Conservation (phyloP, 2,329 filamentous ascomycete species). For the Xylariaceae sp. region DNA sequence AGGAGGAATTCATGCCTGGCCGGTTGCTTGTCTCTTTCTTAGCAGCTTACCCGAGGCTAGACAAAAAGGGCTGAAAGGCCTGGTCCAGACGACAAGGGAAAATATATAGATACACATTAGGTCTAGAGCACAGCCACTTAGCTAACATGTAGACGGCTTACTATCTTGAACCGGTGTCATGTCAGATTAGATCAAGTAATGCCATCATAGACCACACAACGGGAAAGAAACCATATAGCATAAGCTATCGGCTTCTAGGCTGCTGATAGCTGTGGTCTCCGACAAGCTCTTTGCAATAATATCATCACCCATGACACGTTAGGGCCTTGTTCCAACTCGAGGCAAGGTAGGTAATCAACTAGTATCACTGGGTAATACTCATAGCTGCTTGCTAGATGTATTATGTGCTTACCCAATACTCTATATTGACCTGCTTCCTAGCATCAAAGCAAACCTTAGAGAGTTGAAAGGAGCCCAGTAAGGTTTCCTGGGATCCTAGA, state of each 20-base stretch:
- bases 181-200: conserved; percentile 71
- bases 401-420: neutral
- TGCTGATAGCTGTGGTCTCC: conserved; percentile 41
- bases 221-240: conserved; percentile 51
- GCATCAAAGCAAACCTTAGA: neutral
- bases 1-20: conserved; percentile 80
- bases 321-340: conserved; percentile 4
- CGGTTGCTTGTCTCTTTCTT: conserved; percentile 67
- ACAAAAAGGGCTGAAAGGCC: conserved; percentile 51
- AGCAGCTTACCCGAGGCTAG: conserved; percentile 52
- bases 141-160: conserved; percentile 1
- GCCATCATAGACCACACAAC: conserved; percentile 46
- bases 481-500: neutral
- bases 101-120: conserved; percentile 33
- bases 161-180: conserved; percentile 31
- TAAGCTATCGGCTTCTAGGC: conserved; percentile 53
- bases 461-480: neutral
- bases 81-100: conserved; percentile 44
- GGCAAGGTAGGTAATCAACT: neutral
- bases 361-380: neutral
- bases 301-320: conserved; percentile 39
- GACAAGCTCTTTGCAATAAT: conserved; percentile 39
- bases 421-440: neutral
- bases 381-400: neutral
- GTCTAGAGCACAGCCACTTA: conserved; percentile 13